Evolutionary conservation across 2,329 filamentous ascomycete genomes (phyloP).

Genomic region (Penicillium sp.): DNA sequence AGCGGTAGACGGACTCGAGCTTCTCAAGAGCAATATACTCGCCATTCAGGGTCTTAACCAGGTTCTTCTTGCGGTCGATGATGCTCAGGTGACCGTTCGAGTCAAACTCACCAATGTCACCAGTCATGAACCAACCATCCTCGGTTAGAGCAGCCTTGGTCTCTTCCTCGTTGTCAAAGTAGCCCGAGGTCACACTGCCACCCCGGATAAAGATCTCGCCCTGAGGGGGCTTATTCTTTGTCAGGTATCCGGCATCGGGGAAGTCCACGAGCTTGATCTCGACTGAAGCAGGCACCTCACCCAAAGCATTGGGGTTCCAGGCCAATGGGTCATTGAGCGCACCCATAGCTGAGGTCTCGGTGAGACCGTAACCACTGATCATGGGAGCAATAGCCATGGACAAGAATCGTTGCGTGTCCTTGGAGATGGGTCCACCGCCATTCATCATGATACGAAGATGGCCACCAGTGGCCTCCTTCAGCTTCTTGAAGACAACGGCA

Average conservation of each 20-base stretch:
- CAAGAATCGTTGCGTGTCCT: conserved; percentile 86
- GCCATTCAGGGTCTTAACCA: conserved; percentile 92
- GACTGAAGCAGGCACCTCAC: conserved; percentile 74
- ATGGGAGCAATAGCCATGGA: conserved; percentile 92
- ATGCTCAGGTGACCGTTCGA: conserved; percentile 77
- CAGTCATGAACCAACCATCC: conserved; percentile 97
- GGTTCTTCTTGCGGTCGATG: conserved; percentile 97
- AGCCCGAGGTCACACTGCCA: conserved; percentile 72
- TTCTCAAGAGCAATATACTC: conserved; percentile 98
- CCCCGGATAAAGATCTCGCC: conserved; percentile 93
- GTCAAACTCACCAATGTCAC: conserved; percentile 92
- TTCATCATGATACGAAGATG: conserved; percentile 89
- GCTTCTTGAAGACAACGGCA: conserved; percentile 84
- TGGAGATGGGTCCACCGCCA: conserved; percentile 86
- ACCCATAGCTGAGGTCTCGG: conserved; percentile 78
- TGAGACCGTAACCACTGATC: conserved; percentile 92
- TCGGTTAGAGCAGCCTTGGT: conserved; percentile 75
- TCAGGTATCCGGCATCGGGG: conserved; percentile 82
- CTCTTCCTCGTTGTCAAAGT: conserved; percentile 85
- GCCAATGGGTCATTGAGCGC: conserved; percentile 71
- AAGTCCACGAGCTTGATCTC: conserved; percentile 94
- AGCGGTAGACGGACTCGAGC: conserved; percentile 88
- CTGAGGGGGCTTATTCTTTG: conserved; percentile 76
- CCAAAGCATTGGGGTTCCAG: conserved; percentile 77
- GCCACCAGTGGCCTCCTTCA: conserved; percentile 88